Conservation (phyloP, 495 filamentous ascomycete genomes). For the Lophium mytilinum region DNA sequence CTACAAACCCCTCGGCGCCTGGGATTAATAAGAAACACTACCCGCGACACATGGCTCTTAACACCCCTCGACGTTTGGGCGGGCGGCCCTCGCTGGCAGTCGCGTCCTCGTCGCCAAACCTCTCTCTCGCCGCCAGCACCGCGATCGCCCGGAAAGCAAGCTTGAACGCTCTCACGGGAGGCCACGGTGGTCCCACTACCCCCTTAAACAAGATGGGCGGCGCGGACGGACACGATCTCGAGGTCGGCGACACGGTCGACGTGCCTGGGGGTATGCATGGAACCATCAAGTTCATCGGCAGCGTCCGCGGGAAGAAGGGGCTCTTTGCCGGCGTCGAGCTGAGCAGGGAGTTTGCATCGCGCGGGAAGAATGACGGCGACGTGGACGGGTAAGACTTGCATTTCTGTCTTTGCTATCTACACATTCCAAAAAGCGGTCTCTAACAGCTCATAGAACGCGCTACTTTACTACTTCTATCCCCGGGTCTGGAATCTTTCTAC, state of each 20-base stretch:
- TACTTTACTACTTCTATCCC: constrained; percentile 77
- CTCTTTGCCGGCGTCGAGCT: constrained; percentile 94
- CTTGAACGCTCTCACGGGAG: constrained; percentile 53
- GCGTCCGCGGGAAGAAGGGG: constrained; percentile 81
- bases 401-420: not conserved
- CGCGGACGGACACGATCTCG: constrained; percentile 47
- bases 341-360: constrained; percentile 63
- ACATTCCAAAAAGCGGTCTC: constrained; percentile 6
- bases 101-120: constrained; percentile 53
- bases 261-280: constrained; percentile 94
- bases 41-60: constrained; percentile 25
- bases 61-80: constrained; percentile 39
- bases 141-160: constrained; percentile 57
- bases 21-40: not conserved
- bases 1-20: not conserved
- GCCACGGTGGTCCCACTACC: constrained; percentile 34
- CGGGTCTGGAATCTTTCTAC: constrained; percentile 89
- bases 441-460: constrained; percentile 43
- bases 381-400: constrained; percentile 72
- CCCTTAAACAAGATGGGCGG: constrained; percentile 32
- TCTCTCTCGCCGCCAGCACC: constrained; percentile 36
- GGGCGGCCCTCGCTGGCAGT: constrained; percentile 38
- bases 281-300: constrained; percentile 79
- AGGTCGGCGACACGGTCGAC: constrained; percentile 84
- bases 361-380: constrained; percentile 94